Evolutionary conservation across 2,329 filamentous ascomycete genomes (phyloP).

Genomic region (Trichoderma guizhouense): DNA sequence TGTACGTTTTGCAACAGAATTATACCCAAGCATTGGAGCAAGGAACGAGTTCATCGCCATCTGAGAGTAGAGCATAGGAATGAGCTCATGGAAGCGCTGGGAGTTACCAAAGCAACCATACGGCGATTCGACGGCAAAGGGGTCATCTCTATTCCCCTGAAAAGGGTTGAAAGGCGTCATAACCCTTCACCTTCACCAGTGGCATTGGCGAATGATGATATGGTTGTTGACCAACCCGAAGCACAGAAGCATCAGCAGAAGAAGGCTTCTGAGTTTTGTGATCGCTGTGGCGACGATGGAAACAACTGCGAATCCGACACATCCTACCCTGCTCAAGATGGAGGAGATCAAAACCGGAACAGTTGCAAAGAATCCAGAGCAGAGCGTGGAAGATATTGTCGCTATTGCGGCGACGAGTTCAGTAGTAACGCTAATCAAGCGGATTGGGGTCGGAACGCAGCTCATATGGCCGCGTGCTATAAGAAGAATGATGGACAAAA

Average conservation of each 20-base stretch:
- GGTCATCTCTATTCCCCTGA: background rate
- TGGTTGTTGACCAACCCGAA: background rate
- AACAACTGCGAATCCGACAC: constrained; percentile 9
- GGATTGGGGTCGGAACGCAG: constrained; percentile 4
- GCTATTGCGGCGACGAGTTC: constrained; percentile 15
- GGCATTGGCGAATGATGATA: background rate
- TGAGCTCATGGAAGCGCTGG: constrained; percentile 21
- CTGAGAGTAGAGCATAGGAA: constrained; percentile 30
- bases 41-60: constrained; percentile 28
- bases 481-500: background rate
- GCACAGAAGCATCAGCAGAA: background rate
- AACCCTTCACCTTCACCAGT: background rate
- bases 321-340: background rate
- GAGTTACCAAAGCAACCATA: constrained; percentile 4
- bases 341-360: background rate
- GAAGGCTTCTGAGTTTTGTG: constrained; percentile 1
- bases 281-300: constrained; percentile 14
- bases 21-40: constrained; percentile 31
- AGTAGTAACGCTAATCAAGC: background rate
- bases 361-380: background rate
- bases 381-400: constrained; percentile 7
- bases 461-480: constrained; percentile 13
- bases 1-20: constrained; percentile 37
- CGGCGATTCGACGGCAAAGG: background rate
- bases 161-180: background rate